These are phyloP conservation scores for Penicillium coffeae DNA, from an alignment of 495 filamentous ascomycete species.

Conservation along the genomic window DNA sequence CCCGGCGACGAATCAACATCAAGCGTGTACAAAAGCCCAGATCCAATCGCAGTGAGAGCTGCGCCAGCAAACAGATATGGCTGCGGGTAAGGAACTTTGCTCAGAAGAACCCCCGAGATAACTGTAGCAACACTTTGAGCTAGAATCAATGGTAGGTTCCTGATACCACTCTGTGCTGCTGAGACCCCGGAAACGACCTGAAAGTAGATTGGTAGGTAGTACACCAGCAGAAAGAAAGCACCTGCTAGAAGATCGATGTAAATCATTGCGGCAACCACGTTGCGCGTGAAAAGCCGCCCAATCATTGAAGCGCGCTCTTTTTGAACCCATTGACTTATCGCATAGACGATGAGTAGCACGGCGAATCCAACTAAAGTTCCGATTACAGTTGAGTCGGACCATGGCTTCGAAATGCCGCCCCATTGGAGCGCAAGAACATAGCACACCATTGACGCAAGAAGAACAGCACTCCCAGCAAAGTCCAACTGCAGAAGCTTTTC, in stretches of 20 bases:
- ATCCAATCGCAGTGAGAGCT: constrained; percentile 30
- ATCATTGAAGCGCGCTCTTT: constrained; percentile 30
- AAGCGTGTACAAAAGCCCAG: constrained; percentile 44
- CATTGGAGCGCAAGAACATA: constrained; percentile 63
- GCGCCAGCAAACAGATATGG: constrained; percentile 11
- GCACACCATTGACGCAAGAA: constrained; percentile 52
- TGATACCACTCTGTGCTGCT: constrained; percentile 47
- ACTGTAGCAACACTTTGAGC: constrained; percentile 24
- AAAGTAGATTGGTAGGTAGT: constrained; percentile 66
- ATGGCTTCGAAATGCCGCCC: constrained; percentile 5
- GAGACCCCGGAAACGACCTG: constrained; percentile 45
- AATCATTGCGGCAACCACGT: constrained; percentile 33
- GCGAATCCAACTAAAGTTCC: constrained; percentile 41
- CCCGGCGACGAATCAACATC: constrained; percentile 16
- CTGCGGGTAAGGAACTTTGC: constrained; percentile 21
- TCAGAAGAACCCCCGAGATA: constrained; percentile 18
- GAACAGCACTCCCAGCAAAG: constrained; percentile 47
- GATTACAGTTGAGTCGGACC: constrained; percentile 26
- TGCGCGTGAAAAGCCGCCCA: constrained; percentile 33
- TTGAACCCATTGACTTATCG: constrained; percentile 23
- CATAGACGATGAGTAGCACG: constrained; percentile 24
- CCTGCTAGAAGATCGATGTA: constrained; percentile 37
- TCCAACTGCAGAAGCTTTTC: constrained; percentile 35
- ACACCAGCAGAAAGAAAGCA: constrained; percentile 45
- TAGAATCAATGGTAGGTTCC: constrained; percentile 49